Evolutionary conservation across 1,139 yeast genomes (phyloP).

Genomic region (Protomyces pachydermus): DNA sequence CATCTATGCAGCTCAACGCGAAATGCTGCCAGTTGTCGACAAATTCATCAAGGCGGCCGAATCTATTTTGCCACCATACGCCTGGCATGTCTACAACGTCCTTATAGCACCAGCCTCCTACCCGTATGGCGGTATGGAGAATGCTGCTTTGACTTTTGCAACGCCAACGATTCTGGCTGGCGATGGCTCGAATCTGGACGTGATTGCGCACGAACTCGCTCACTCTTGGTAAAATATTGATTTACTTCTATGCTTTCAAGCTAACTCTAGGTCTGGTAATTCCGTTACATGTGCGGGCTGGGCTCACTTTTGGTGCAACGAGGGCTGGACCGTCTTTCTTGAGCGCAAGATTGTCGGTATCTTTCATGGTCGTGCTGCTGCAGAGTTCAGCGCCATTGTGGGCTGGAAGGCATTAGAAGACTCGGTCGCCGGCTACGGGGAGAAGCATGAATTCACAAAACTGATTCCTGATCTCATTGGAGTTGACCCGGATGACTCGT

Average conservation of each 20-base stretch:
- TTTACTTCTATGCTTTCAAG: background rate
- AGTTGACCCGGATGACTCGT: conserved; percentile 82
- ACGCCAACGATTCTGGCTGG: conserved; percentile 86
- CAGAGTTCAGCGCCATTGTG: conserved; percentile 77
- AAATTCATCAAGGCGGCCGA: conserved; percentile 78
- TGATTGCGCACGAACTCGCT: conserved; percentile 83
- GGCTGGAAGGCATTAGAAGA: conserved; percentile 82
- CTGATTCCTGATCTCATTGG: conserved; percentile 36
- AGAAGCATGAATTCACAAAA: conserved; percentile 34
- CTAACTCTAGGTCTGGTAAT: conserved; percentile 51
- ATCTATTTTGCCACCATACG: conserved; percentile 69
- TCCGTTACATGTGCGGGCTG: conserved; percentile 92
- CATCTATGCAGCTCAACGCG: conserved; percentile 65
- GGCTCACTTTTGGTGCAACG: conserved; percentile 94
- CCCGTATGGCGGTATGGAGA: conserved; percentile 97
- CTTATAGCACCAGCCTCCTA: conserved; percentile 74
- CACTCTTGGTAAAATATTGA: conserved; percentile 70
- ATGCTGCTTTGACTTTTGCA: conserved; percentile 84
- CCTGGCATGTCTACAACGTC: conserved; percentile 80
- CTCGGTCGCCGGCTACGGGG: conserved; percentile 59
- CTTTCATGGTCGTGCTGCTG: conserved; percentile 66
- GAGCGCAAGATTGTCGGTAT: conserved; percentile 79
- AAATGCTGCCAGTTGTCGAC: conserved; percentile 74
- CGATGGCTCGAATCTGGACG: conserved; percentile 81
- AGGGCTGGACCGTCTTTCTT: conserved; percentile 92